Percentiles rank a stretch among this genome's conserved stretches.
Conservation (phyloP, 106 monocot species). For the Apostasia shenzhenica region DNA sequence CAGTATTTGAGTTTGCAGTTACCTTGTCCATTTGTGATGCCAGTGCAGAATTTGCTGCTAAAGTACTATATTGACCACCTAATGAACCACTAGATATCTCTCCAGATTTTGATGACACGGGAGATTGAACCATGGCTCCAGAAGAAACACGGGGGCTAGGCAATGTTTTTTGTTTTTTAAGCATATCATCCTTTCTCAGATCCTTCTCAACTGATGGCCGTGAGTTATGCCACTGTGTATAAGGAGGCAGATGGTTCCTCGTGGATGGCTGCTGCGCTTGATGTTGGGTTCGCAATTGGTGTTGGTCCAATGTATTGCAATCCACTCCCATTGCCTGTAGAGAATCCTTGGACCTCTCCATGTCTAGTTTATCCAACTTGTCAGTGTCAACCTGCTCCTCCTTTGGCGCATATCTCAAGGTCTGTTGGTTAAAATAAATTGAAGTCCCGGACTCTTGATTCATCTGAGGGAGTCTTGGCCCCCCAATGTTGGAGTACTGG, state of each 20-base stretch:
- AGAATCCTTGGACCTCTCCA: conserved; percentile 35
- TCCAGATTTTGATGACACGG: conserved; percentile 83
- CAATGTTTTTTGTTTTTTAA: conserved; percentile 51
- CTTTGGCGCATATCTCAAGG: conserved; percentile 54
- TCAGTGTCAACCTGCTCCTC: conserved; percentile 48
- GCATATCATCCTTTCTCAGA: conserved; percentile 42
- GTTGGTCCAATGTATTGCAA: conserved; percentile 32
- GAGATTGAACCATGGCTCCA: conserved; percentile 75
- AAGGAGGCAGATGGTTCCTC: conserved; percentile 39
- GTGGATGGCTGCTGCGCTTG: conserved; percentile 28
- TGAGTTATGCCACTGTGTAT: conserved; percentile 44
- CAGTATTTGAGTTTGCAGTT: conserved; percentile 43
- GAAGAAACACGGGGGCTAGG: conserved; percentile 74
- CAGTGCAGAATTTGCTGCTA: conserved; percentile 37
- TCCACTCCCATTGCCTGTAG: conserved; percentile 37
- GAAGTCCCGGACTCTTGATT: conserved; percentile 43
- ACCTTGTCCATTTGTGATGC: conserved; percentile 62
- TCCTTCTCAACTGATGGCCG: conserved; percentile 37
- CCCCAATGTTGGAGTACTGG: conserved; percentile 31
- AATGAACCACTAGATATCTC: conserved; percentile 75
- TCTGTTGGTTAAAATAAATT: conserved; percentile 53
- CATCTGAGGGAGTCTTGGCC: conserved; percentile 45
- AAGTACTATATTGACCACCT: conserved; percentile 48
- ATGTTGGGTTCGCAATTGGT: conserved; percentile 37
- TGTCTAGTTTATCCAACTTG: conserved; percentile 36